These are phyloP conservation scores for Rubia tinctorum DNA, from an alignment of 305 asterid genomes.

Conservation along the genomic window DNA sequence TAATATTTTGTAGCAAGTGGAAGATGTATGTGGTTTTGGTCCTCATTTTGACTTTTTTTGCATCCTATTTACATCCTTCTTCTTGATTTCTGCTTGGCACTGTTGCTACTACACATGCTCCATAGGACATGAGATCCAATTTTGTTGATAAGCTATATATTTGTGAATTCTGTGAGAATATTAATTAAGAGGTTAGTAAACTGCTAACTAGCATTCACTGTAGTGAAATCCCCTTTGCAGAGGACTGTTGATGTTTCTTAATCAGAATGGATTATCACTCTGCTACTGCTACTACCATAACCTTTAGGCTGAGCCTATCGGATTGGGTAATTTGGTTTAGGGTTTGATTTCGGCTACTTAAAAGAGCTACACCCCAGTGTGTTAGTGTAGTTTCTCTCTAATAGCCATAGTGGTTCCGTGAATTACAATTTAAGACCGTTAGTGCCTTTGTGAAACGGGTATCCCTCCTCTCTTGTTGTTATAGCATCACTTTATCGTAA, in stretches of 20 bases:
- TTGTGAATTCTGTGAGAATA: not conserved
- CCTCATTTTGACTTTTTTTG: not conserved
- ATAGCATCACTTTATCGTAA: no score
- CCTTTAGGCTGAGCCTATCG: not conserved
- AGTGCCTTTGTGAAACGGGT: no score
- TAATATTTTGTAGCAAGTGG: not conserved
- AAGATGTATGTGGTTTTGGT: not conserved
- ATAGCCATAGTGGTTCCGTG: no score
- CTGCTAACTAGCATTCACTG: not conserved
- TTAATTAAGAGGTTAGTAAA: not conserved
- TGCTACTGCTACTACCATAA: not conserved
- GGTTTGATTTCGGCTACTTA: no score
- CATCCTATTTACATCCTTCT: not conserved
- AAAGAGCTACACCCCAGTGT: no score
- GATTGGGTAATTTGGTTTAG: no score
- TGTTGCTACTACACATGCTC: not conserved
- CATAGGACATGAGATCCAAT: not conserved
- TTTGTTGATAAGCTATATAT: not conserved
- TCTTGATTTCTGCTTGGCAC: not conserved
- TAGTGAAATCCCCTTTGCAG: not conserved
- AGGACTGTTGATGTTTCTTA: not conserved
- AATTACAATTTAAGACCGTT: no score
- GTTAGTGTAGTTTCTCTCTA: no score
- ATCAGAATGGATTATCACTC: not conserved
- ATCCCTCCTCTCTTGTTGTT: no score